Percentiles rank a stretch among this genome's conserved stretches.
Evolutionary conservation across 2,329 filamentous ascomycete species (phyloP).

Genomic region (Claviceps quebecensis): DNA sequence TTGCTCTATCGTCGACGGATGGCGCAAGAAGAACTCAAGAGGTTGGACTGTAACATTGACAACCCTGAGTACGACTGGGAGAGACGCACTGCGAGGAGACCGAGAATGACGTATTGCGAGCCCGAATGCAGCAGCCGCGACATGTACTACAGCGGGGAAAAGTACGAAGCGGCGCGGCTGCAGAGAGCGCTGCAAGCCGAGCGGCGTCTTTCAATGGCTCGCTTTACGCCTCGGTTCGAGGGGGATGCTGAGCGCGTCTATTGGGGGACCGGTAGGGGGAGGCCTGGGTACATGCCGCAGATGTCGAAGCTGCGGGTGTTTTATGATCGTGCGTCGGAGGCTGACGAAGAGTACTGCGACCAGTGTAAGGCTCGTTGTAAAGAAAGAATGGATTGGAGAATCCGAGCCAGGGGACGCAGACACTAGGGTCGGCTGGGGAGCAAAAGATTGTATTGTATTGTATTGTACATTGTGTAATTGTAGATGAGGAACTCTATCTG

Average conservation of each 20-base stretch:
- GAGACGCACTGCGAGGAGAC: not conserved
- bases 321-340: not conserved
- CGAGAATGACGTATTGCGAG: not conserved
- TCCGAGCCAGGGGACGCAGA: too few species aligned
- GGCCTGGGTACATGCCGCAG: not conserved
- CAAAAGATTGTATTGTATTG: too few species aligned
- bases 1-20: not conserved
- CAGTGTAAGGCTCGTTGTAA: too few species aligned
- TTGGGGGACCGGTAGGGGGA: not conserved
- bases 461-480: too few species aligned
- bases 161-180: not conserved
- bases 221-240: not conserved
- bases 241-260: not conserved
- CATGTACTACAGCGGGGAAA: not conserved
- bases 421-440: too few species aligned
- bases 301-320: not conserved
- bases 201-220: not conserved
- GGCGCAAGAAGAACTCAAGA: not conserved
- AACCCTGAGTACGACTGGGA: not conserved
- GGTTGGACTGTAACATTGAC: not conserved
- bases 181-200: not conserved
- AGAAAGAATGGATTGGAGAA: too few species aligned
- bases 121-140: not conserved
- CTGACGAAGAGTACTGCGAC: not conserved
- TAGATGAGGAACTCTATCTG: too few species aligned